phyloP scores from a whole-genome alignment of 1,284 basidiomycete genomes.

The Fomitiporia mediterranea region DNA sequence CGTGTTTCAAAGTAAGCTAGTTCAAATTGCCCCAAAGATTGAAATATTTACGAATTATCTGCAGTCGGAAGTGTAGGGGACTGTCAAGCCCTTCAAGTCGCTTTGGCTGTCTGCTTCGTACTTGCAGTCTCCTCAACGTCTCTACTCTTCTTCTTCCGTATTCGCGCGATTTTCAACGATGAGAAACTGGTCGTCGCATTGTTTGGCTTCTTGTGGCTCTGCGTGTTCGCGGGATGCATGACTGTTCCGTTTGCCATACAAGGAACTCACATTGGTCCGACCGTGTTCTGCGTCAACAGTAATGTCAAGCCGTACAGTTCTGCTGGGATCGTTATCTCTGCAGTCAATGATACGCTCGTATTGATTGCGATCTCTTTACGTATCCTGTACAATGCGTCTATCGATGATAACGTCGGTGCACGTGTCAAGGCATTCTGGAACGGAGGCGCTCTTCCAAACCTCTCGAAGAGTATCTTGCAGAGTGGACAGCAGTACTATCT shows the following conservation, averaged over 20 bases:
- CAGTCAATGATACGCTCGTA: slow-evolving; percentile 9
- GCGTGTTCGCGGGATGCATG: slow-evolving; percentile 9
- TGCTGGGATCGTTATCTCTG: not conserved
- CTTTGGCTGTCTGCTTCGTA: slow-evolving; percentile 7
- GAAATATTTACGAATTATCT: not conserved
- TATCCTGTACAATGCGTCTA: slow-evolving; percentile 3
- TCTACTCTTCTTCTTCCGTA: slow-evolving; percentile 18
- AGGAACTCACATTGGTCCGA: slow-evolving; percentile 9
- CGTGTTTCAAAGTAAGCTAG: slow-evolving; percentile 17
- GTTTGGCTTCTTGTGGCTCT: slow-evolving; percentile 16
- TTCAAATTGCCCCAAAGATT: not conserved
- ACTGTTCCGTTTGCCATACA: slow-evolving; percentile 14
- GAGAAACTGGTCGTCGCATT: not conserved
- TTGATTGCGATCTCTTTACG: slow-evolving; percentile 11
- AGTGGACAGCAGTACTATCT: slow-evolving; percentile 32
- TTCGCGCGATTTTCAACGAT: slow-evolving; percentile 16
- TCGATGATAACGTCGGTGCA: not conserved
- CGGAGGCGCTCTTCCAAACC: slow-evolving; percentile 26
- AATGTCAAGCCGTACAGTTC: slow-evolving; percentile 2
- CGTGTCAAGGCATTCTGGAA: slow-evolving; percentile 22
- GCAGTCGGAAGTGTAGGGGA: not conserved
- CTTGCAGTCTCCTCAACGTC: slow-evolving; percentile 9
- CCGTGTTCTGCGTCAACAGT: not conserved
- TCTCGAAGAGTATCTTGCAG: slow-evolving; percentile 29
- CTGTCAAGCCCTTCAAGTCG: not conserved